Percentiles rank a stretch among this genome's conserved stretches.
Evolutionary conservation across 176 grass and related monocot species (phyloP).

Genomic region (Lolium perenne): DNA sequence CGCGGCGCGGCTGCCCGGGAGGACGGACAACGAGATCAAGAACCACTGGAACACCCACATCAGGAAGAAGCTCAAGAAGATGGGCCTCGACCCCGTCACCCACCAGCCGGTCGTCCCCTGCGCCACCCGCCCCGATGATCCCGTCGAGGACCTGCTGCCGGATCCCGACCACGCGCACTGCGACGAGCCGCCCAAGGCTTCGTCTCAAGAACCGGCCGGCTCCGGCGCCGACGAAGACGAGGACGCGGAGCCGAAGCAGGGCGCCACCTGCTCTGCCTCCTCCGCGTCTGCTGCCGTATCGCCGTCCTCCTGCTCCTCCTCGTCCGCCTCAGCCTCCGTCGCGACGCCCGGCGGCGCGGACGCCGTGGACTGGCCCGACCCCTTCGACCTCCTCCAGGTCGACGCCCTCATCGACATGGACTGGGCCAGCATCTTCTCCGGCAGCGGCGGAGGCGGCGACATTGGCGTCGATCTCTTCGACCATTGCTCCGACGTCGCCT

Average conservation of each 20-base stretch:
- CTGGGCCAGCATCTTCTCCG: conserved; percentile 54
- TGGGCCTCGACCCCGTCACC: conserved; percentile 83
- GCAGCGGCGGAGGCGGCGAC: conserved; percentile 38
- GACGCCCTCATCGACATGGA: conserved; percentile 67
- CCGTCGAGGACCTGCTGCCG: neutral
- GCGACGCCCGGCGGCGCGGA: conserved; percentile 33
- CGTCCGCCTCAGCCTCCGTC: conserved; percentile 41
- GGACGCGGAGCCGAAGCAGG: conserved; percentile 23
- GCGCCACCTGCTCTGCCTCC: neutral
- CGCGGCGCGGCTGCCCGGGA: conserved; percentile 77
- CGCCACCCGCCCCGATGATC: neutral
- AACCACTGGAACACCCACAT: conserved; percentile 99
- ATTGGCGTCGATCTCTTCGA: conserved; percentile 47
- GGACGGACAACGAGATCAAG: conserved; percentile 99
- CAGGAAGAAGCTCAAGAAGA: conserved; percentile 95
- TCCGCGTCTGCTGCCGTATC: conserved; percentile 25
- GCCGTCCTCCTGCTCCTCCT: conserved; percentile 43
- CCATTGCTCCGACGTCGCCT: conserved; percentile 47
- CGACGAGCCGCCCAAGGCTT: neutral
- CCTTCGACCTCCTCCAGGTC: conserved; percentile 59
- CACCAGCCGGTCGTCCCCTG: conserved; percentile 44
- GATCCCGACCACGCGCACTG: neutral
- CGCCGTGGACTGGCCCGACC: conserved; percentile 57
- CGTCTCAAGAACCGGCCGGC: neutral
- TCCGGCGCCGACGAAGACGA: neutral